Base-by-base conservation (phyloP, 2,329 filamentous ascomycete species). In the Fusarium albidum region DNA sequence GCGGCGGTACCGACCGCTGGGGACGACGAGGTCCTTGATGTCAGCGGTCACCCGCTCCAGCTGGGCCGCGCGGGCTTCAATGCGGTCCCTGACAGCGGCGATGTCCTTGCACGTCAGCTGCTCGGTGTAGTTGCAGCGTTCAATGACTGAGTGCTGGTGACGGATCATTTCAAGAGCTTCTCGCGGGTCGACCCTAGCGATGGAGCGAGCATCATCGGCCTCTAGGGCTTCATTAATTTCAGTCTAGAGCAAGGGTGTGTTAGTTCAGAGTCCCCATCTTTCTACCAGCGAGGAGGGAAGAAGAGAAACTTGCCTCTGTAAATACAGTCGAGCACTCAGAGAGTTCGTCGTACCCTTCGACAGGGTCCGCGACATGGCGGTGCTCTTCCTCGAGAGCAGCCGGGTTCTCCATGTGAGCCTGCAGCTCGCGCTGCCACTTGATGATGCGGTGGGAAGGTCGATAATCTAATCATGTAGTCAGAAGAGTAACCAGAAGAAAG, bases 201-300 rank as follows among this genome's bases (percentile, higher is more conserved):
- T 49, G 1, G 32, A 25, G 8, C 63, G 68, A 4, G 61, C 56
- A 5, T 55, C 50, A 3, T 58, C 49, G 3, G 56, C 48, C 3
- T 59, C 21, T 5, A 71, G 59, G 2, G 67, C 67, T 9, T 46
- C 50, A 5, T 47, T 21, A 9, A 70, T 43, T 15, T 68, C 63
- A 10, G 43, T 35, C 51, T 61, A 9, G 13, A 8, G 29, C n/a
- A n/a, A n/a, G 14, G 11, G 12, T 14, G 8, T 13, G 47, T 57
- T 31, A 55, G 41, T n/a, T n/a, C n/a, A n/a, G n/a, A n/a, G n/a
- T n/a, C n/a, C n/a, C n/a, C n/a, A n/a, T n/a, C n/a, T n/a, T n/a
- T n/a, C n/a, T n/a, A n/a, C n/a, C n/a, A n/a, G n/a, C n/a, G n/a
- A n/a, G n/a, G n/a, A n/a, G n/a, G n/a, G n/a, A n/a, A n/a, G n/a